phyloP scores from a whole-genome alignment of 2,329 filamentous ascomycete species.

The Capronia americana region DNA sequence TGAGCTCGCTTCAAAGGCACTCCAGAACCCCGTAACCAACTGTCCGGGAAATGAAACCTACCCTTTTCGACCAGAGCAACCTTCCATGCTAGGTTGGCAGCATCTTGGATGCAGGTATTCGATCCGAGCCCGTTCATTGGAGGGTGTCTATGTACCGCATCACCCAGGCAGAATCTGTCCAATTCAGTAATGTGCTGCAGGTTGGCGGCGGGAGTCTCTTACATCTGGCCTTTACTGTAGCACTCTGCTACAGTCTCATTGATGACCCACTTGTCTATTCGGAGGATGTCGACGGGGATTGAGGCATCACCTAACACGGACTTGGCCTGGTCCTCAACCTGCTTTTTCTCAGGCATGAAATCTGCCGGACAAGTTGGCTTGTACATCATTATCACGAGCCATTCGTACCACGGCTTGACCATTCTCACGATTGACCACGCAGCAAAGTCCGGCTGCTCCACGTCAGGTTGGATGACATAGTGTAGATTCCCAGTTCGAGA shows the following conservation, averaged over 20 bases:
- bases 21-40: neutral
- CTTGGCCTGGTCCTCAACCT: constrained; percentile 56
- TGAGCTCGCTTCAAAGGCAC: constrained; percentile 4
- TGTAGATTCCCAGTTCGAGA: constrained; percentile 64
- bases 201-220: constrained; percentile 3
- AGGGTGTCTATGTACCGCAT: constrained; percentile 47
- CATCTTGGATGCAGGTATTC: constrained; percentile 49
- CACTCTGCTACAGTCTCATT: constrained; percentile 66
- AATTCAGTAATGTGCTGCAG: constrained; percentile 4
- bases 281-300: neutral
- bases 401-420: constrained; percentile 69
- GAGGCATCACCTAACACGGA: constrained; percentile 58
- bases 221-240: constrained; percentile 58
- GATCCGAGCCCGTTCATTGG: constrained; percentile 46
- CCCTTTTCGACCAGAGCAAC: constrained; percentile 44
- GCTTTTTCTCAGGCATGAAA: constrained; percentile 51
- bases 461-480: constrained; percentile 63
- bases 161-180: constrained; percentile 45
- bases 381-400: constrained; percentile 51
- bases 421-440: constrained; percentile 61
- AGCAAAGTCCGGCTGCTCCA: constrained; percentile 53
- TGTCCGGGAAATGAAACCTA: constrained; percentile 4
- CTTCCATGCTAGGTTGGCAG: constrained; percentile 48
- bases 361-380: constrained; percentile 55
- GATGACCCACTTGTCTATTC: constrained; percentile 47